These are phyloP conservation scores for Leishmania guyanensis DNA, from an alignment of 208 protist genomes.

Conservation along the genomic window DNA sequence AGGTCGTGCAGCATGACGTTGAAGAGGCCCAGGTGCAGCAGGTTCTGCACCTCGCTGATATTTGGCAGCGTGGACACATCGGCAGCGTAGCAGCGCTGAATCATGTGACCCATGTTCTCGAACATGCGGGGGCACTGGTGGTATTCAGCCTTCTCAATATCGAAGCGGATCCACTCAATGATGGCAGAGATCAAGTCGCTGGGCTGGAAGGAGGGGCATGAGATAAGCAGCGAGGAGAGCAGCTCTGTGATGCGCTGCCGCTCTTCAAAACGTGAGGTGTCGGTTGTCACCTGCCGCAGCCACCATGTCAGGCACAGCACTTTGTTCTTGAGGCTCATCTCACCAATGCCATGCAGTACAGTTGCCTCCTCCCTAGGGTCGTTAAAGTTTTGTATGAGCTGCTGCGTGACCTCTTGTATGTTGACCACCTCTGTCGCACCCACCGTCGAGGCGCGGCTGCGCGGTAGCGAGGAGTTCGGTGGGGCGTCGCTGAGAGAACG, in stretches of 20 bases:
- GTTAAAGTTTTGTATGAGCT: constrained; percentile 76
- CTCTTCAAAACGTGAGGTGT: constrained; percentile 62
- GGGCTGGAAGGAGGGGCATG: constrained; percentile 36
- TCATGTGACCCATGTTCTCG: constrained; percentile 81
- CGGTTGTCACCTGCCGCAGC: constrained; percentile 65
- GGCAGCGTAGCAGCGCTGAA: constrained; percentile 56
- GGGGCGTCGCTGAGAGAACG: constrained; percentile 15
- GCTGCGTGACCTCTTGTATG: constrained; percentile 62
- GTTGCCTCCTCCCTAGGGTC: constrained; percentile 46
- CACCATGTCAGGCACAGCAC: constrained; percentile 86
- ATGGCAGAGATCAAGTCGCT: constrained; percentile 56
- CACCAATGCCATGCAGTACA: constrained; percentile 45
- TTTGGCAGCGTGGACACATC: constrained; percentile 44
- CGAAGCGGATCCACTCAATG: constrained; percentile 84
- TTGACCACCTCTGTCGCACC: constrained; percentile 57
- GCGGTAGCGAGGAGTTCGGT: constrained; percentile 7
- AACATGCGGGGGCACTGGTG: constrained; percentile 82
- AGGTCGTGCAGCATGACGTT: constrained; percentile 81
- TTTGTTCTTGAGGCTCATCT: constrained; percentile 70
- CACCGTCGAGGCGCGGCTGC: constrained; percentile 19
- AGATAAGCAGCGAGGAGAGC: constrained; percentile 54
- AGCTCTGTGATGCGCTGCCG: constrained; percentile 60
- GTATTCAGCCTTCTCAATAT: constrained; percentile 77
- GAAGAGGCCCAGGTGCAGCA: constrained; percentile 73
- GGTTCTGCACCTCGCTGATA: constrained; percentile 53